phyloP scores from a whole-genome alignment of 2,329 filamentous ascomycete genomes.

The Microsporum ferrugineum region DNA sequence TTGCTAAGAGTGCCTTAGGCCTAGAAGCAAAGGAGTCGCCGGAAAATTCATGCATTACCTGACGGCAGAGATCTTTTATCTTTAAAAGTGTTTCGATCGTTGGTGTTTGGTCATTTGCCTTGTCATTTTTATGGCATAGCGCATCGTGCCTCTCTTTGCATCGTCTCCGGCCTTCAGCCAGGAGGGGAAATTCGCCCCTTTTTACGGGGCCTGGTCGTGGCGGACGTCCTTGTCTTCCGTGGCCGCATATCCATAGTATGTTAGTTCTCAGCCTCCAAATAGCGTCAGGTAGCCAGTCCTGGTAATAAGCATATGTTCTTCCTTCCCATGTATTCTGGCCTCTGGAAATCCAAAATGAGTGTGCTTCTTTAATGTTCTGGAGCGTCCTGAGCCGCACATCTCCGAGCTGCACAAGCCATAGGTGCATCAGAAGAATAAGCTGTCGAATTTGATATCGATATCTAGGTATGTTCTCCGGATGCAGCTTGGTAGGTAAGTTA shows the following conservation, averaged over 20 bases:
- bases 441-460: constrained; percentile 10
- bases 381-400: constrained; percentile 7
- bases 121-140: not conserved
- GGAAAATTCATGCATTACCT: not conserved
- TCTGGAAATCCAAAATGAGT: constrained; percentile 15
- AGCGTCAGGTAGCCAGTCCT: constrained; percentile 14
- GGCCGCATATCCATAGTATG: not conserved
- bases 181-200: not conserved
- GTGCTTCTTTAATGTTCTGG: constrained; percentile 13
- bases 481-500: constrained; percentile 6
- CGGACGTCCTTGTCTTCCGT: not conserved
- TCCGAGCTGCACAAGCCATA: constrained; percentile 16
- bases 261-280: not conserved
- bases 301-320: constrained; percentile 12
- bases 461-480: constrained; percentile 1
- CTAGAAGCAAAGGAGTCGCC: not conserved
- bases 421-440: constrained; percentile 12
- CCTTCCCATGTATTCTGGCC: constrained; percentile 11
- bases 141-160: not conserved
- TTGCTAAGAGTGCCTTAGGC: not conserved
- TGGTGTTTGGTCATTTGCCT: not conserved
- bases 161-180: not conserved
- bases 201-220: not conserved
- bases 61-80: not conserved
- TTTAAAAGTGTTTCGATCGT: not conserved